These are phyloP conservation scores for Croton setiger DNA, from an alignment of 441 rosid species.

Conservation along the genomic window DNA sequence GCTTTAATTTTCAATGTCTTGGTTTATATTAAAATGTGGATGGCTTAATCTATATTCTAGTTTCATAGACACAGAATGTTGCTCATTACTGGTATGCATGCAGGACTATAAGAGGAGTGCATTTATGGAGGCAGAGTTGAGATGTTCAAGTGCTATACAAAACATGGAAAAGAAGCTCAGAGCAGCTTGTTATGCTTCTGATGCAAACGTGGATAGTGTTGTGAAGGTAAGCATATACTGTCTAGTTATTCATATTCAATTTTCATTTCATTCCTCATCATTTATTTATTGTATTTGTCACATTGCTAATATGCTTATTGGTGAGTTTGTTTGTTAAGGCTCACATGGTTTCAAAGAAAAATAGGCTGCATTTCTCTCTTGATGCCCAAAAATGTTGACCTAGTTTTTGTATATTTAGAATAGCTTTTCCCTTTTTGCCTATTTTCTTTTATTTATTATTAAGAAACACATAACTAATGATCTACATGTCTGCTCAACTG, in stretches of 20 bases:
- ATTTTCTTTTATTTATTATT: too few relatives aligned
- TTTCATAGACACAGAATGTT: background rate
- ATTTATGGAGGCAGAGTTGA: conserved; percentile 89
- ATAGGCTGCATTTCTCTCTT: too few relatives aligned
- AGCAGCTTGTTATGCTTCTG: conserved; percentile 89
- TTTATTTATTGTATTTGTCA: background rate
- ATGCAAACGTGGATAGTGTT: conserved; percentile 71
- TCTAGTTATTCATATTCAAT: background rate
- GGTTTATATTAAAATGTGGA: background rate
- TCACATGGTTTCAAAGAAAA: too few relatives aligned
- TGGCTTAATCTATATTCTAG: background rate
- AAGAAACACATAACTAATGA: too few relatives aligned
- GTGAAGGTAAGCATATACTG: conserved; percentile 53
- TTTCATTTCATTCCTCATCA: too few relatives aligned
- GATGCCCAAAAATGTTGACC: too few relatives aligned
- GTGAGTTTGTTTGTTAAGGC: background rate
- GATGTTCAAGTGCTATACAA: conserved; percentile 64
- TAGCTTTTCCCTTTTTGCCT: too few relatives aligned
- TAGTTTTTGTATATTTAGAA: too few relatives aligned
- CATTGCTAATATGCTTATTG: background rate
- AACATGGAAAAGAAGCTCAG: conserved; percentile 93
- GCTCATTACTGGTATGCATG: conserved; percentile 11
- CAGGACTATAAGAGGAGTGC: conserved; percentile 84
- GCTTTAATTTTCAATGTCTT: background rate
- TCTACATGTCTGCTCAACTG: too few relatives aligned